Evolutionary conservation across 805 yeast genomes (phyloP), one percentile per base, ranked within the genome.

Genomic region (Sugiyamaella boreocaroliniensis): DNA sequence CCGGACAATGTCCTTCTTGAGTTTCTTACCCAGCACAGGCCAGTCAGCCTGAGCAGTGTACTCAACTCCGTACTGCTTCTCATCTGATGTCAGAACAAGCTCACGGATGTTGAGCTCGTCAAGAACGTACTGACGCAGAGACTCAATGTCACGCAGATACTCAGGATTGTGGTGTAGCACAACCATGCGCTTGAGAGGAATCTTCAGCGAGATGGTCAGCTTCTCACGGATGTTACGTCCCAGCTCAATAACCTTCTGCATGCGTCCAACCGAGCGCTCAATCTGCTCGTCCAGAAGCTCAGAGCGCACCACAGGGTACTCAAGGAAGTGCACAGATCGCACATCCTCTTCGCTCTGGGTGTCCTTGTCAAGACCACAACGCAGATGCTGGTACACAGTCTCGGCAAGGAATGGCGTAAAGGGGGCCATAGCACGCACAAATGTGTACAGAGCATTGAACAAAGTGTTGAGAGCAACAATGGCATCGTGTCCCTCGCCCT

Each of bases 221-320:
- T 90, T 92, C 70, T 95, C 99, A 76, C 99, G 89, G 66, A 95
- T 86, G 69, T 82, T 86, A 76, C 99, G 87, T 58, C 97, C 98
- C 66, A 92, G 76, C 50, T 93, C 99, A 67, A 93, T 92, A 63
- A 93, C 96, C 68, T 84, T 82, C 74, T 95, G 98, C 98, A 93
- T 92, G 75, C 98, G 84, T 37, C 85, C 75, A 49, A 93, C 97
- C 14, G 97, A 89, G 49, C 80, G 71, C 74, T 90, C 97, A 61
- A 89, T 89, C 53, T 78, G 80, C 62, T 80, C 84, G 70, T 93
- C 96, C 56, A 83, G 84, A 57, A 86, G 78, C 62, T 85, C 95
- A 62, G 80, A 78, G 65, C 89, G 85, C 20, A 85, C 95, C 51
- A 72, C 75, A 62, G 99, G 99, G 71, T 85, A 93, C n/a, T 82